Evolutionary conservation across 2,329 filamentous ascomycete species (phyloP), one percentile per base, ranked within the genome.

Genomic region (Sclerotinia subarctica): DNA sequence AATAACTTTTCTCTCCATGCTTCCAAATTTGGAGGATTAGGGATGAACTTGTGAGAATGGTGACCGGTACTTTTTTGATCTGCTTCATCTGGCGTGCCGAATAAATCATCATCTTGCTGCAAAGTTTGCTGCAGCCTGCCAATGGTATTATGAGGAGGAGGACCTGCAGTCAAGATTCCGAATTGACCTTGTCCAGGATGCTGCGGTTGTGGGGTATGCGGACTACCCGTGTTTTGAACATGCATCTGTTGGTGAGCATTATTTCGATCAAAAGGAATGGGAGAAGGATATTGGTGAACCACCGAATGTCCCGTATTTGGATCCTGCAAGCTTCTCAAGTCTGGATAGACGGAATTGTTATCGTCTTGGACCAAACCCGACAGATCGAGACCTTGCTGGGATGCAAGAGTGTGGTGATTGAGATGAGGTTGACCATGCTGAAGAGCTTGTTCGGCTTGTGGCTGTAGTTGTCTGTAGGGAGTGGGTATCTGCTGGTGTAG

Each of bases 1-100:
- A 94, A 94, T 57, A 94, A 80, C 74, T 83, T 88, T 73, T 90
- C 82, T 64, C 91, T 83, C 91, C 91, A 94, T 70, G 82, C 81
- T 17, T 86, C 81, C 60, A 94, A 81, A 72, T 90, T 82, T 3
- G 90, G 90, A 51, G 90, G 90, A 73, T 91, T 81, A 11, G 87
- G 78, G 15, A 92, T 82, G 71, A 90, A 80, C 74, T 82, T 88
- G 35, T 79, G 82, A 60, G 83, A 81, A 68, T 85, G 79, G 73
- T 85, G 84, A n/a, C 83, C 82, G 73, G 84, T 81, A 57, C 80
- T 82, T 71, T 80, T 80, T 51, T 80, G 78, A 38, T 81, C 79
- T 26, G 77, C 70, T 2, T 78, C 76, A 53, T 80, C 78, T 47
- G 77, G 71, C 6, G 75, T 70, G 26, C 74, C 73, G 73, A 78